phyloP scores from a whole-genome alignment of 768 basidiomycete species.

The Amylocystis lapponica region DNA sequence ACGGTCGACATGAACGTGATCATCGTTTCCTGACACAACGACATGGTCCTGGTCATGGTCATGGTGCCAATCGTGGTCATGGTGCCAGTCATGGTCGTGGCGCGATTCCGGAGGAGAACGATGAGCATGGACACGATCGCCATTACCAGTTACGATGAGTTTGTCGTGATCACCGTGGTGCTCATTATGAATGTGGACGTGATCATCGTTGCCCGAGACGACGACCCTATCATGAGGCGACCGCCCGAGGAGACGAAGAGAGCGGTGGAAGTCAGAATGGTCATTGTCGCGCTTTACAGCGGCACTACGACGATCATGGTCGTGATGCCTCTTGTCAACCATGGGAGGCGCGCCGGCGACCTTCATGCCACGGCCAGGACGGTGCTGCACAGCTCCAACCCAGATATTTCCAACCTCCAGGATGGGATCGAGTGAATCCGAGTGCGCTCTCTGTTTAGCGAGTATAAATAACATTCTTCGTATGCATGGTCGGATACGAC shows the following conservation, averaged over 20 bases:
- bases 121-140: conserved; percentile 20
- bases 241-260: conserved; percentile 8
- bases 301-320: conserved; percentile 11
- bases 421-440: conserved; percentile 13
- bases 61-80: conserved; percentile 12
- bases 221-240: conserved; percentile 3
- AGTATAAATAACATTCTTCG: no score
- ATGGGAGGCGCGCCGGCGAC: background rate
- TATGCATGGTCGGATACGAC: no score
- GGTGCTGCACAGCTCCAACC: conserved; percentile 11
- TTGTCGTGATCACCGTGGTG: conserved; percentile 13
- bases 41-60: conserved; percentile 14
- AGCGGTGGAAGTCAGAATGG: conserved; percentile 13
- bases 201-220: conserved; percentile 17
- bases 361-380: background rate
- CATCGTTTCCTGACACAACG: conserved; percentile 16
- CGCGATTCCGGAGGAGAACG: conserved; percentile 9
- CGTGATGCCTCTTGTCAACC: conserved; percentile 9
- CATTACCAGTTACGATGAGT: conserved; percentile 21
- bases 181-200: conserved; percentile 14
- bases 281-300: conserved; percentile 14
- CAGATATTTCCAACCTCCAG: conserved; percentile 13
- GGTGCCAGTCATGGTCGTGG: conserved; percentile 14
- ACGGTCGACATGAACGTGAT: conserved; percentile 17
- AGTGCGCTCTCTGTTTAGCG: conserved; percentile 12